These are phyloP conservation scores for Gossypium longicalyx DNA, from an alignment of 345 rosid genomes.

Conservation along the genomic window DNA sequence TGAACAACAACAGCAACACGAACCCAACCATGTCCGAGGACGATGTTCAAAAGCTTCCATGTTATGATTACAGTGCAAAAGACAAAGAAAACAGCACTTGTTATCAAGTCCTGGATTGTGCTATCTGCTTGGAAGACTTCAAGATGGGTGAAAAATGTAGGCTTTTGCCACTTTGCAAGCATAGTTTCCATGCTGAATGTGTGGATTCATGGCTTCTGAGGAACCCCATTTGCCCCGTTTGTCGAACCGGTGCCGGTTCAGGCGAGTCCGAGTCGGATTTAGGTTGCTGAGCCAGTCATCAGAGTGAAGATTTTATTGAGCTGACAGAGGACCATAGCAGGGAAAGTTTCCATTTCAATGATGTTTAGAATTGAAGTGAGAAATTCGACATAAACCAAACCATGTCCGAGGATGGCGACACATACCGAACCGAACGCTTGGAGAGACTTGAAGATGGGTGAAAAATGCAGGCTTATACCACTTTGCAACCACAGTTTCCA, in stretches of 20 bases:
- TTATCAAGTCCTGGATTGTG: conserved; percentile 39
- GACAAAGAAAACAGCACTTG: conserved; percentile 31
- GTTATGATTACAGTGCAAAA: conserved; percentile 33
- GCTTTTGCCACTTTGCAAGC: conserved; percentile 43
- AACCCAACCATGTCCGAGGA: conserved; percentile 33
- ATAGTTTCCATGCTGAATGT: conserved; percentile 54
- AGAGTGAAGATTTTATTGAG: conserved; percentile 12
- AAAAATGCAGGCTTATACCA: conserved; percentile 50
- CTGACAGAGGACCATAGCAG: neutral
- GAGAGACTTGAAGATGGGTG: conserved; percentile 43
- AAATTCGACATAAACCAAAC: conserved; percentile 2
- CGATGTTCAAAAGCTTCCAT: conserved; percentile 55
- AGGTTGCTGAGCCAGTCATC: conserved; percentile 23
- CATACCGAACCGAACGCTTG: conserved; percentile 23
- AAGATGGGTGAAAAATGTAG: conserved; percentile 54
- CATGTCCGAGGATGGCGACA: conserved; percentile 34
- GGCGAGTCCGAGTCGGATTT: conserved; percentile 3
- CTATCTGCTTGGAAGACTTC: conserved; percentile 54
- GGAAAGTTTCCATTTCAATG: neutral
- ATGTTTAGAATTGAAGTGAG: neutral
- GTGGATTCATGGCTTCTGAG: conserved; percentile 54
- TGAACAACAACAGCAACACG: neutral
- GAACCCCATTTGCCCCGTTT: conserved; percentile 52
- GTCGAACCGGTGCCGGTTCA: conserved; percentile 37
- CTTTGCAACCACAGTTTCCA: conserved; percentile 52